Base-by-base conservation (phyloP, 129 eudicot genomes). In the Flaveria trinervia region DNA sequence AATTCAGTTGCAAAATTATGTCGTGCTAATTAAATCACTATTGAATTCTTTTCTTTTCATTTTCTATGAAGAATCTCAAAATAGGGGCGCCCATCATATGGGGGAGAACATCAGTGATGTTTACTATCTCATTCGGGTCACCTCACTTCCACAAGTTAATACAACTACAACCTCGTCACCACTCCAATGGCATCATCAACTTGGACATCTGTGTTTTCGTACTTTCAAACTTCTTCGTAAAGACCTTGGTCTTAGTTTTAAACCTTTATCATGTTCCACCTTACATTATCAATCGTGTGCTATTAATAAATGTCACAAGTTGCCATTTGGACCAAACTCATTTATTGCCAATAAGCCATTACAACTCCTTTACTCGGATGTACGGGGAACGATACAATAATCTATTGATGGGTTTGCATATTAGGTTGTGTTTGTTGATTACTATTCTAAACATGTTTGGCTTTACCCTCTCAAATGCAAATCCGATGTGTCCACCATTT, bases 181-280 rank as follows among this genome's bases (percentile, higher is more conserved):
- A 1, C 26, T 64, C 57, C 45, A 74, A 48, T 74, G 79, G 71
- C 60, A 74, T 8, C 79, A 74, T 20, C 61, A 62, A 59, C 79
- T 74, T 57, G 48, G 48, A 44, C 12, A 44, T 44, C 12, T 13
- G 0, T 44, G 48, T 44, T 44, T 44, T 44, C 48, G 48, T 44
- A 44, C 12, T 8, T 44, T 44, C 9, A 44, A 44, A 44, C 12
- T 44, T 44, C 1, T 8, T 44, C 20, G 78, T 74, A 61, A 74
- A 71, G 65, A 52, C 65, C 64, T 71, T 71, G 76, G 76, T 71
- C 76, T 71, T 30, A 1, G 30, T 52, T 51, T 50, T 30, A 1
- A 51, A 0, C 12, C 76, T 2, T 71, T 57, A 13, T 59, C 55
- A 43, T 22, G 20, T 28, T 15, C 18, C 30, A 25, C 14, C 7